Evolutionary conservation across 1,284 basidiomycete genomes (phyloP).

Genomic region (Sporisorium exsertum): DNA sequence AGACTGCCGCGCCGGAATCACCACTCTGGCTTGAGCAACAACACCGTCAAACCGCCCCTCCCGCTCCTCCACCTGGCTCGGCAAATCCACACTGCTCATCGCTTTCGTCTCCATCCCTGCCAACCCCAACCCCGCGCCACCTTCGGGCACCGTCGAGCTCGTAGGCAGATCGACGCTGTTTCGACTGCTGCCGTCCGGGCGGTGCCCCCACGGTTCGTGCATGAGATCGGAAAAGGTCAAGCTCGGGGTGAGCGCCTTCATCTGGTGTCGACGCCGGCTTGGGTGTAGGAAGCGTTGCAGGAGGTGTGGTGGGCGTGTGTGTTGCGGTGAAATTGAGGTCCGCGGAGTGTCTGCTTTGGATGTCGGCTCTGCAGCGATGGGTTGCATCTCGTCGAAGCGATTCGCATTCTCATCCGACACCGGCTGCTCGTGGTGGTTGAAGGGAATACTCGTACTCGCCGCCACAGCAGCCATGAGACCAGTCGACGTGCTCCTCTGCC

Average conservation of each 20-base stretch:
- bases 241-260: slow-evolving; percentile 37
- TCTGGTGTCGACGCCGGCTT: slow-evolving; percentile 14
- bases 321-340: slow-evolving; percentile 13
- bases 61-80: slow-evolving; percentile 39
- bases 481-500: slow-evolving; percentile 25
- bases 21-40: slow-evolving; percentile 6
- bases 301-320: slow-evolving; percentile 29
- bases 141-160: slow-evolving; percentile 3
- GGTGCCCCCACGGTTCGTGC: slow-evolving; percentile 4
- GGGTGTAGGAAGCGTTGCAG: slow-evolving; percentile 45
- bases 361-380: background rate
- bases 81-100: slow-evolving; percentile 43
- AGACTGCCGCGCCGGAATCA: slow-evolving; percentile 30
- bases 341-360: slow-evolving; percentile 11
- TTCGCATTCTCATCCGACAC: slow-evolving; percentile 6
- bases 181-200: slow-evolving; percentile 9
- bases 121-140: slow-evolving; percentile 18
- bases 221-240: slow-evolving; percentile 30
- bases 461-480: slow-evolving; percentile 32
- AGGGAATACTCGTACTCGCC: slow-evolving; percentile 29
- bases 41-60: slow-evolving; percentile 30
- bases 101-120: slow-evolving; percentile 32
- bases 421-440: slow-evolving; percentile 19
- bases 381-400: background rate
- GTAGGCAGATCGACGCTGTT: slow-evolving; percentile 26